A percentile compares a stretch with the other conserved stretches of the same genome.
These are phyloP conservation scores for Trypanosoma mega DNA, from an alignment of 208 protist species.

Conservation along the genomic window DNA sequence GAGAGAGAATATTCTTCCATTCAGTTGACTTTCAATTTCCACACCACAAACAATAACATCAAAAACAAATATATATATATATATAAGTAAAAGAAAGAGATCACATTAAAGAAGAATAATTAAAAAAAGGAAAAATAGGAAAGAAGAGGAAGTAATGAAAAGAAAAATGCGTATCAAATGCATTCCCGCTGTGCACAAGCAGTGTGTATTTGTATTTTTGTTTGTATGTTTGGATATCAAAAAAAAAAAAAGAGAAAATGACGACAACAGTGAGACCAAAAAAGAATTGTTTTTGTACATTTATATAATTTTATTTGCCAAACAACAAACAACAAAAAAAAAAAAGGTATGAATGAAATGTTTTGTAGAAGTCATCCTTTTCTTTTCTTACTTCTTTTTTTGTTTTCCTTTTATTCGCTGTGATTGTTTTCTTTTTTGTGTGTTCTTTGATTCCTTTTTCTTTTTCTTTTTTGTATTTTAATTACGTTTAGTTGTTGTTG, in stretches of 20 bases:
- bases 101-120: neutral
- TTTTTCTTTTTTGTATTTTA: neutral
- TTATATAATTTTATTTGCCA: too few relatives aligned
- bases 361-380: neutral
- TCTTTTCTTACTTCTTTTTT: neutral
- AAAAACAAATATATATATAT: neutral
- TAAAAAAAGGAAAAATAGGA: neutral
- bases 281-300: too few relatives aligned
- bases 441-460: neutral
- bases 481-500: neutral
- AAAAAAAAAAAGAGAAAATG: too few relatives aligned
- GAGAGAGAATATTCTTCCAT: too few relatives aligned
- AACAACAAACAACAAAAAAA: too few relatives aligned
- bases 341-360: too few relatives aligned
- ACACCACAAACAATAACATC: neutral
- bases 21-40: neutral
- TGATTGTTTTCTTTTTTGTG: neutral
- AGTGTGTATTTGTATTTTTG: too few relatives aligned
- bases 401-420: neutral
- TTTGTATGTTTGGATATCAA: too few relatives aligned
- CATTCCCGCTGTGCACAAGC: too few relatives aligned
- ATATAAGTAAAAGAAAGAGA: neutral
- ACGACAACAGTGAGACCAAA: too few relatives aligned
- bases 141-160: too few relatives aligned
- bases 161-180: too few relatives aligned